A percentile compares a stretch with the other conserved stretches of the same genome.
phyloP scores from a whole-genome alignment of 1,284 basidiomycete genomes.

The Rhodofomes roseus region DNA sequence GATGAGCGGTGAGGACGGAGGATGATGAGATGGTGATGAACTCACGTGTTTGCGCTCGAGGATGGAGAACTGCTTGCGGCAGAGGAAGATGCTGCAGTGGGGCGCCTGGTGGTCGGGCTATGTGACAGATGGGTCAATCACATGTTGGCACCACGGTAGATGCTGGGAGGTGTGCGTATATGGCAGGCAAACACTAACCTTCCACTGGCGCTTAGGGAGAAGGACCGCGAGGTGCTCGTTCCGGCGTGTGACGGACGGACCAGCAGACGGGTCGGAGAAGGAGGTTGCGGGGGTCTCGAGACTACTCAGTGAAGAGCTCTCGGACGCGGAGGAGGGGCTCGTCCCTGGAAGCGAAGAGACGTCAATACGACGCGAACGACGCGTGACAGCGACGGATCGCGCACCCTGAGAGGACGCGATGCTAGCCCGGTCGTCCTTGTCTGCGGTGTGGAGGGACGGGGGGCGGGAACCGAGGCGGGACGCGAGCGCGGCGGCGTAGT shows the following conservation, averaged over 20 bases:
- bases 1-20: conserved; percentile 19
- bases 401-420: conserved; percentile 27
- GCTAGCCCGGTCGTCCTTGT: conserved; percentile 17
- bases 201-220: conserved; percentile 66
- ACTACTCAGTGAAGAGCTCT: conserved; percentile 19
- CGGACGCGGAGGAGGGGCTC: conserved; percentile 15
- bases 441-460: conserved; percentile 16
- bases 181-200: conserved; percentile 40
- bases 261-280: conserved; percentile 17
- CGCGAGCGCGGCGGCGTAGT: conserved; percentile 19
- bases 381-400: conserved; percentile 8
- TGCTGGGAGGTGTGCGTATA: neutral
- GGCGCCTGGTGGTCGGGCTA: conserved; percentile 60
- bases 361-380: conserved; percentile 9
- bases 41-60: conserved; percentile 71
- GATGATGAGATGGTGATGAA: conserved; percentile 17
- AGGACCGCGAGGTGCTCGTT: conserved; percentile 79
- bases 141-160: conserved; percentile 13
- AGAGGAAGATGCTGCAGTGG: conserved; percentile 69
- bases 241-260: conserved; percentile 12
- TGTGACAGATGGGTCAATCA: conserved; percentile 19
- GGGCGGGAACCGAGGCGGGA: conserved; percentile 19
- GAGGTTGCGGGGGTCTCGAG: conserved; percentile 20
- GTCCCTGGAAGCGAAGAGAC: conserved; percentile 2
- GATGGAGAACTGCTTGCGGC: conserved; percentile 57